These are phyloP conservation scores for Pichia terricola DNA, from an alignment of 1,139 yeast species.

Conservation along the genomic window DNA sequence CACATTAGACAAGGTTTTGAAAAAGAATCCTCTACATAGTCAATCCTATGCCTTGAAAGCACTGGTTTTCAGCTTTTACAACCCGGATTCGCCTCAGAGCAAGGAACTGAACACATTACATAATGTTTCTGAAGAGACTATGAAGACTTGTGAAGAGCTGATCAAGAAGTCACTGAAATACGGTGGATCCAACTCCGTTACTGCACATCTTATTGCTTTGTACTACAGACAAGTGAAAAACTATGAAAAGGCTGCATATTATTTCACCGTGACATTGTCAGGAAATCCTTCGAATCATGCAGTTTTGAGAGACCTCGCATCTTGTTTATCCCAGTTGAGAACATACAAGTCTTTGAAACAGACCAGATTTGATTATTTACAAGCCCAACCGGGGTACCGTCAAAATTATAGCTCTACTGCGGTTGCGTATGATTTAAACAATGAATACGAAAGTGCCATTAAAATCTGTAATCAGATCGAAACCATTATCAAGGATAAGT, in stretches of 20 bases:
- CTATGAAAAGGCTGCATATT: slow-evolving; percentile 70
- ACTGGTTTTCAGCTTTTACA: slow-evolving; percentile 30
- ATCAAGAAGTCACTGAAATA: slow-evolving; percentile 53
- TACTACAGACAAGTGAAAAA: slow-evolving; percentile 63
- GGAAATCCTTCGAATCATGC: slow-evolving; percentile 74
- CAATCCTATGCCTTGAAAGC: slow-evolving; percentile 86
- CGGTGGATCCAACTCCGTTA: slow-evolving; percentile 50
- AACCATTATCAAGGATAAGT: slow-evolving; percentile 56
- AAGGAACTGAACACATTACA: slow-evolving; percentile 17
- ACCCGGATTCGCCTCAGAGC: slow-evolving; percentile 7
- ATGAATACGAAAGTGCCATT: slow-evolving; percentile 59
- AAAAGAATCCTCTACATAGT: slow-evolving; percentile 67
- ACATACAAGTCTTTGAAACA: slow-evolving; percentile 55
- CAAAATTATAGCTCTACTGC: slow-evolving; percentile 92
- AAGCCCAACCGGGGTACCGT: slow-evolving; percentile 72
- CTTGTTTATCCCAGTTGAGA: slow-evolving; percentile 71
- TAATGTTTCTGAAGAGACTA: slow-evolving; percentile 37
- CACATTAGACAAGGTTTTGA: slow-evolving; percentile 63
- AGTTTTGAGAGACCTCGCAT: slow-evolving; percentile 72
- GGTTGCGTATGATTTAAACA: slow-evolving; percentile 69
- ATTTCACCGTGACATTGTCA: slow-evolving; percentile 69
- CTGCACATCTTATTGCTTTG: slow-evolving; percentile 81
- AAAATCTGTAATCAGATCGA: slow-evolving; percentile 69
- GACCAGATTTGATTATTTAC: slow-evolving; percentile 62
- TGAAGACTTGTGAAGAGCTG: slow-evolving; percentile 52